Conservation (phyloP, 169 alveolate species). For the Amoebophrya sp. region DNA sequence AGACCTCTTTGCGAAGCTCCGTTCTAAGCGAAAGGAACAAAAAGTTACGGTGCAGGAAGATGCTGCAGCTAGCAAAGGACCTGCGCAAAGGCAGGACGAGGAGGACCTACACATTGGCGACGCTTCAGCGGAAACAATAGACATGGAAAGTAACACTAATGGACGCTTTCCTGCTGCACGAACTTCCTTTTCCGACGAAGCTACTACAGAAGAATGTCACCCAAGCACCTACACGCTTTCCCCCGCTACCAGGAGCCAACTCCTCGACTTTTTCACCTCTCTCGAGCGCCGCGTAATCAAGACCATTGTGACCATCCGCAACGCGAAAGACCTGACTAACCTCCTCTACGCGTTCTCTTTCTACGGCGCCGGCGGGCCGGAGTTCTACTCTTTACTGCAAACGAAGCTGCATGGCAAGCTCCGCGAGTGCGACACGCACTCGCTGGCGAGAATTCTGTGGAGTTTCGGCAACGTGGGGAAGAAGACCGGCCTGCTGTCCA, state of each 20-base stretch:
- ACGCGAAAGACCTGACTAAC: background rate
- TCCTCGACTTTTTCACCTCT: background rate
- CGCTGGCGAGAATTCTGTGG: background rate
- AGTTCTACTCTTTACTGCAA: background rate
- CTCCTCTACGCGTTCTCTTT: background rate
- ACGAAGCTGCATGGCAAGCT: background rate
- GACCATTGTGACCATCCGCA: background rate
- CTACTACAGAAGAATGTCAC: too few relatives aligned
- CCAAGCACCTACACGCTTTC: background rate
- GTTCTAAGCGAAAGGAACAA: too few relatives aligned
- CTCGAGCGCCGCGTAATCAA: too few relatives aligned
- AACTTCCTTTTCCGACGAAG: too few relatives aligned
- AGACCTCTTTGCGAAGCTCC: too few relatives aligned
- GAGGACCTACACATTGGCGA: too few relatives aligned
- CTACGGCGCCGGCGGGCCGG: background rate
- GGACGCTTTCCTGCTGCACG: too few relatives aligned
- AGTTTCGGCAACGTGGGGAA: background rate
- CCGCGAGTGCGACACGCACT: background rate
- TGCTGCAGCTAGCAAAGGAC: too few relatives aligned
- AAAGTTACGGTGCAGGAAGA: too few relatives aligned
- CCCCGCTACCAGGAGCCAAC: background rate
- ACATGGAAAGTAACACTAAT: too few relatives aligned
- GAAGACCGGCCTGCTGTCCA: background rate
- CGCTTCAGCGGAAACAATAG: too few relatives aligned
- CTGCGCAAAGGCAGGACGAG: too few relatives aligned